phyloP scores from a whole-genome alignment of 768 basidiomycete species.

The Hypsizygus marmoreus region DNA sequence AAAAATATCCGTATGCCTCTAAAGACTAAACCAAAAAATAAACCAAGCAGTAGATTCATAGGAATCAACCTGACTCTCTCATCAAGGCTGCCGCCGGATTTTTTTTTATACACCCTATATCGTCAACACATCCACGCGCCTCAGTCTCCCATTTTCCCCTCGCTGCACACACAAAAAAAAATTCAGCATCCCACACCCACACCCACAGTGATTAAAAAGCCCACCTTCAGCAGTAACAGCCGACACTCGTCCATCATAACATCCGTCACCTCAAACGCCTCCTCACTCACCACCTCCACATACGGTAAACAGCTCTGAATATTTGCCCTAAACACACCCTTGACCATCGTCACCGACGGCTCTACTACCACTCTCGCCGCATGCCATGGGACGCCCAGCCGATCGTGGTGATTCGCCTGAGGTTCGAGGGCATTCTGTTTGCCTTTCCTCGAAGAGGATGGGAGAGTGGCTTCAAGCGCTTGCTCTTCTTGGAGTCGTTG shows the following conservation, averaged over 20 bases:
- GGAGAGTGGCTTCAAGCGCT: no score
- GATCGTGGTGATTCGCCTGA: slow-evolving; percentile 27
- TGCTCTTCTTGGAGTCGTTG: slow-evolving; percentile 14
- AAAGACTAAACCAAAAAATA: background rate
- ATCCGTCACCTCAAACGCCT: slow-evolving; percentile 51
- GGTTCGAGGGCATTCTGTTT: slow-evolving; percentile 10
- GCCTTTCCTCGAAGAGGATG: background rate
- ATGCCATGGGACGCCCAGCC: no score
- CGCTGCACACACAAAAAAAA: slow-evolving; percentile 23
- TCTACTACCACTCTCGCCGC: slow-evolving; percentile 39
- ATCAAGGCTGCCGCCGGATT: background rate
- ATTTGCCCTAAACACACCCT: slow-evolving; percentile 48
- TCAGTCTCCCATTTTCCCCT: slow-evolving; percentile 38
- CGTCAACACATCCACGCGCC: slow-evolving; percentile 45
- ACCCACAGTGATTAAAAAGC: slow-evolving; percentile 8
- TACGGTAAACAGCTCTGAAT: slow-evolving; percentile 52
- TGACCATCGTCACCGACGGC: slow-evolving; percentile 41
- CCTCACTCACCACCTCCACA: slow-evolving; percentile 50
- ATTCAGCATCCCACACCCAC: background rate
- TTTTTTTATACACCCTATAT: slow-evolving; percentile 32
- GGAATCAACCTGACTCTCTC: no score
- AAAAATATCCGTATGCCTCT: background rate
- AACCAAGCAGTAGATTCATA: no score
- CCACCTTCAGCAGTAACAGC: slow-evolving; percentile 49
- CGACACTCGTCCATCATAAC: slow-evolving; percentile 60